A percentile compares a stretch with the other conserved stretches of the same genome.
Conservation (phyloP, 2,329 filamentous ascomycete species). For the Hymenoscyphus scutula region DNA sequence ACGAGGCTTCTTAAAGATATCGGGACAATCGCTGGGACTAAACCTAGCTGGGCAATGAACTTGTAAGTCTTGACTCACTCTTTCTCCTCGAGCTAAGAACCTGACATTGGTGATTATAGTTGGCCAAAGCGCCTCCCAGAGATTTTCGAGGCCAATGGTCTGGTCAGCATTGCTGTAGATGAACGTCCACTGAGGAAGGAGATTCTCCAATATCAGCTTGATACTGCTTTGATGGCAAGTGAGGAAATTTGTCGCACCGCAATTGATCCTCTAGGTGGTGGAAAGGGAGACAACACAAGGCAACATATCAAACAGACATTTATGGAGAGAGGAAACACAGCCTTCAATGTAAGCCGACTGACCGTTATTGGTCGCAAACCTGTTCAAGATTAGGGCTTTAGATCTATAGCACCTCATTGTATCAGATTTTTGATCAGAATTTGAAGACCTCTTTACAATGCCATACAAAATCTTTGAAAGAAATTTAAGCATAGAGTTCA, state of each 20-base stretch:
- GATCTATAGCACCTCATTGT: neutral
- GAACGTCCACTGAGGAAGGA: neutral
- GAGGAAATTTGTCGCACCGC: neutral
- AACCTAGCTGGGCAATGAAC: neutral
- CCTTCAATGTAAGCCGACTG: conserved; percentile 2
- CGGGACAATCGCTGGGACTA: neutral
- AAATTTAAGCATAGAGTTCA: too few relatives aligned
- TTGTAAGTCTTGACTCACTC: neutral
- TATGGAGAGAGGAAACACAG: neutral
- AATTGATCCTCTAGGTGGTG: conserved; percentile 4
- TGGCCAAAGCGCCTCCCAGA: too few relatives aligned
- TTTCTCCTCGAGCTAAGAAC: too few relatives aligned
- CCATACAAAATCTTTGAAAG: neutral
- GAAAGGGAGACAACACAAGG: neutral
- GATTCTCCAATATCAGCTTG: neutral
- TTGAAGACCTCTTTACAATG: neutral
- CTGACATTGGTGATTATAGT: too few relatives aligned
- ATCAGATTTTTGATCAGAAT: neutral
- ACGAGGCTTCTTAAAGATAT: neutral
- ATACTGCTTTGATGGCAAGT: neutral
- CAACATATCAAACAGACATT: neutral
- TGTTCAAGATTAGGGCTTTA: neutral
- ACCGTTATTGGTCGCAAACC: conserved; percentile 5
- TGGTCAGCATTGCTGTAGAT: neutral
- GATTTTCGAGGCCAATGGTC: too few relatives aligned